phyloP scores from a whole-genome alignment of 148 eudicot species.

The Persicaria tinctoria region DNA sequence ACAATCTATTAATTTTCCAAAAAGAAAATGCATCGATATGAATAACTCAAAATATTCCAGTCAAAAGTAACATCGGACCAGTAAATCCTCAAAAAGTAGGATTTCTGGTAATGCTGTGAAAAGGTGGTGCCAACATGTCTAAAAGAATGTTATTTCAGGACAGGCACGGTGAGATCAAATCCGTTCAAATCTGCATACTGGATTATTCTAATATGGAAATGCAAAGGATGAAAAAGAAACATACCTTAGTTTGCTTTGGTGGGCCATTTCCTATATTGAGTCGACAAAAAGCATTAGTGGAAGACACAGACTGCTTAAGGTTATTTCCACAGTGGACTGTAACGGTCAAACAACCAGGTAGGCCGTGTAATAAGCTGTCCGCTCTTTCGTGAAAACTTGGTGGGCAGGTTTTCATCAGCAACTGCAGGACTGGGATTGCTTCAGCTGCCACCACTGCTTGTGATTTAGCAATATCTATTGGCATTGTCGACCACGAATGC shows the following conservation, averaged over 20 bases:
- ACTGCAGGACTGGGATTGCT: constrained; percentile 74
- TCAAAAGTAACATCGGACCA: neutral
- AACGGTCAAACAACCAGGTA: constrained; percentile 84
- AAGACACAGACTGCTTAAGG: constrained; percentile 62
- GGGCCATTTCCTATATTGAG: constrained; percentile 71
- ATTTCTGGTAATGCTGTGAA: neutral
- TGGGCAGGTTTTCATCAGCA: constrained; percentile 69
- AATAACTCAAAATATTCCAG: neutral
- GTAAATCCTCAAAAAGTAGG: neutral
- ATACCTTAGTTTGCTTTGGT: constrained; percentile 68
- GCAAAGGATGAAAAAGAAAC: neutral
- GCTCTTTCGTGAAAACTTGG: constrained; percentile 79
- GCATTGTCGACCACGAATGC: constrained; percentile 73
- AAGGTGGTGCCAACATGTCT: neutral
- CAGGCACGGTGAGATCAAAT: neutral
- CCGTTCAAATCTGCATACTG: constrained; percentile 4
- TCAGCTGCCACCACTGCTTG: constrained; percentile 71
- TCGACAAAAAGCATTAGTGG: constrained; percentile 69
- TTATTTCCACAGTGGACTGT: constrained; percentile 60
- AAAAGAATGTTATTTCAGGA: neutral
- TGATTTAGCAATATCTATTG: constrained; percentile 62
- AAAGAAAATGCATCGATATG: neutral
- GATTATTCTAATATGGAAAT: neutral
- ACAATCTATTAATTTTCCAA: neutral
- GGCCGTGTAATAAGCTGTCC: constrained; percentile 57